Evolutionary conservation across 148 eudicot species (phyloP), one percentile per base, ranked within the genome.

Genomic region (Amaranthus cruentus): DNA sequence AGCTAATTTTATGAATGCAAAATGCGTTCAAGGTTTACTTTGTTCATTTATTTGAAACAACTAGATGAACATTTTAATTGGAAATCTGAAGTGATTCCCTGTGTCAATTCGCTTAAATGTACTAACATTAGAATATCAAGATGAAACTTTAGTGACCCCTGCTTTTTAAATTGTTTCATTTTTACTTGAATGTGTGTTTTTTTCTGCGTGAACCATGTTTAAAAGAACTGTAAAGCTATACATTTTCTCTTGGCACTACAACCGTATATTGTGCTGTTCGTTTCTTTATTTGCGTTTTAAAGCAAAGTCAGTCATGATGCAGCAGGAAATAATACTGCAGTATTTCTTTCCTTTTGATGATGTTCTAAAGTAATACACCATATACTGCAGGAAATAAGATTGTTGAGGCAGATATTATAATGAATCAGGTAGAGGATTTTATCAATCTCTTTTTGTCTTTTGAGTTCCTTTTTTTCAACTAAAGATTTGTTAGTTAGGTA

Each of bases 361-460:
- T 73, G 47, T 73, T 46, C 4, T 73, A 63, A 42, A 72, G 6
- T 53, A 44, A 67, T 18, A 47, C 73, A 42, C 74, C 65, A 62
- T 54, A 28, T 61, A 21, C 53, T 76, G 73, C 74, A 81, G 80
- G 80, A 73, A 68, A 68, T 62, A 73, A 77, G 48, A 49, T 76
- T 62, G 54, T 54, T 81, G 62, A 77, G 71, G 70, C 69, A 68
- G 74, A 68, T 44, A 73, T 56, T 62, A 77, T 68, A 51, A 76
- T 81, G 83, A 81, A 81, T 81, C 83, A 81, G 83, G 83, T 81
- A 81, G 70, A 55, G 47, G 3, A 38, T 69, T 7, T 55, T 48
- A 12, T 8, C 38, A n/a, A 60, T 58, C 12, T 52, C 55, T 28
- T 66, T 54, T 42, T 5, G 58, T 44, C n/a, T 44, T 28, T 28